Conservation (phyloP, 441 rosid species). For the Manihot esculenta region DNA sequence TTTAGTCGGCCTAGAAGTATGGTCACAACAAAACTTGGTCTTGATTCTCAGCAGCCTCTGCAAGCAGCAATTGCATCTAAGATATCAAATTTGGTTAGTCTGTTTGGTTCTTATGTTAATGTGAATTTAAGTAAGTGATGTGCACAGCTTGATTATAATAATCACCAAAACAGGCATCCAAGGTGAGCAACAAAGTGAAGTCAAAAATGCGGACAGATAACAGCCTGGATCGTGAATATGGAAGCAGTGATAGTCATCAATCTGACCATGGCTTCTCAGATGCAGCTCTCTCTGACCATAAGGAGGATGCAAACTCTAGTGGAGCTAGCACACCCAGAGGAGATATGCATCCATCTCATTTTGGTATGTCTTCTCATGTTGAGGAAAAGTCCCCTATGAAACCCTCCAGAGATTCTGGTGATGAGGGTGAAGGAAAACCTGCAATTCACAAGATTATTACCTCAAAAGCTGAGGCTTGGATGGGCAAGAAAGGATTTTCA, state of each 20-base stretch:
- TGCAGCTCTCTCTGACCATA: conserved; percentile 51
- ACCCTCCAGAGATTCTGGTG: conserved; percentile 56
- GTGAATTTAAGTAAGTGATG: conserved; percentile 13
- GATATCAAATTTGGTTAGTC: conserved; percentile 85
- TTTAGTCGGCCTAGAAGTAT: conserved; percentile 42
- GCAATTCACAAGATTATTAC: conserved; percentile 63
- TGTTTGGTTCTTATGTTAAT: conserved; percentile 22
- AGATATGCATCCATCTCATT: conserved; percentile 52
- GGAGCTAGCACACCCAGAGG: conserved; percentile 94
- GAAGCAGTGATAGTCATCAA: conserved; percentile 65
- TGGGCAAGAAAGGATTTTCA: conserved; percentile 74
- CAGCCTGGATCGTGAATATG: conserved; percentile 59
- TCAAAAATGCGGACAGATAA: conserved; percentile 59
- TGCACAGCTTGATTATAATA: conserved; percentile 33
- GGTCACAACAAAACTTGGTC: conserved; percentile 78
- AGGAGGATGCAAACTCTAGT: conserved; percentile 80
- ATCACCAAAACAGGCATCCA: conserved; percentile 59
- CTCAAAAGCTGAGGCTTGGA: conserved; percentile 83
- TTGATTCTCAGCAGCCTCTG: conserved; percentile 87
- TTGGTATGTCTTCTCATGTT: conserved; percentile 51
- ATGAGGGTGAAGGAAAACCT: conserved; percentile 75
- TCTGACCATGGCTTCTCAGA: conserved; percentile 63
- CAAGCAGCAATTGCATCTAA: conserved; percentile 82
- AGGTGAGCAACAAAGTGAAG: conserved; percentile 81
- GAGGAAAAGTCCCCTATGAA: conserved; percentile 54